Percentiles rank a stretch among this genome's conserved stretches.
Conservation (phyloP, 2,329 filamentous ascomycete species). For the Aphanocladium album region DNA sequence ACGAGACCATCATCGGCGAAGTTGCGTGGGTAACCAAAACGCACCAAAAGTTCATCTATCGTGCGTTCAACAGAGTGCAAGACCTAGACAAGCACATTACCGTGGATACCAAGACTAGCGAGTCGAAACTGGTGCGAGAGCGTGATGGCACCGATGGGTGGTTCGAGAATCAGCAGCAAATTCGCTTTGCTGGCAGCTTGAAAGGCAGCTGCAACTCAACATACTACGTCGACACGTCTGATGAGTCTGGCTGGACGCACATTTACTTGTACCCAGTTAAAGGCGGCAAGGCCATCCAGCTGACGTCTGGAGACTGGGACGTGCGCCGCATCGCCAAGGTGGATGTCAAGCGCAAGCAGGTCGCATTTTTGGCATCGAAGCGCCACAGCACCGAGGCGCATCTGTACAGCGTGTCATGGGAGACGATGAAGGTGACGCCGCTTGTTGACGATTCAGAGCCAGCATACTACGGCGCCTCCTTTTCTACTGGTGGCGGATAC, state of each 20-base stretch:
- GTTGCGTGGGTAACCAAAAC: conserved; percentile 61
- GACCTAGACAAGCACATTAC: conserved; percentile 58
- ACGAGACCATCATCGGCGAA: conserved; percentile 63
- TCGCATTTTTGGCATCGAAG: conserved; percentile 63
- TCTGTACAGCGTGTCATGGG: conserved; percentile 60
- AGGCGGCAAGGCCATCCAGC: conserved; percentile 47
- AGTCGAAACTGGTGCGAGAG: conserved; percentile 35
- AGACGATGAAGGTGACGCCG: conserved; percentile 47
- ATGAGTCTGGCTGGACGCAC: conserved; percentile 65
- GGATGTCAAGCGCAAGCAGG: conserved; percentile 47
- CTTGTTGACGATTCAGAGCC: conserved; percentile 57
- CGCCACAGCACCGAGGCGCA: conserved; percentile 63
- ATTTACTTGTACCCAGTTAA: conserved; percentile 59
- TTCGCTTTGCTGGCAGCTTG: conserved; percentile 48
- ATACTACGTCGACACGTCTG: conserved; percentile 64
- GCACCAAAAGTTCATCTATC: conserved; percentile 58
- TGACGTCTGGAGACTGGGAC: conserved; percentile 65
- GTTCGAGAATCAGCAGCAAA: conserved; percentile 55
- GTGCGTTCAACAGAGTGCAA: conserved; percentile 64
- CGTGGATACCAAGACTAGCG: conserved; percentile 45
- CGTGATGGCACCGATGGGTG: conserved; percentile 56
- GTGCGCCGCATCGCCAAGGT: conserved; percentile 55
- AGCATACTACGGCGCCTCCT: conserved; percentile 59
- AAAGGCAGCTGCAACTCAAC: conserved; percentile 28
- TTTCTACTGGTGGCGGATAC: conserved; percentile 57